A percentile compares a stretch with the other conserved stretches of the same genome.
Evolutionary conservation across 2,329 filamentous ascomycete genomes (phyloP).

Genomic region (Calonectria montana): DNA sequence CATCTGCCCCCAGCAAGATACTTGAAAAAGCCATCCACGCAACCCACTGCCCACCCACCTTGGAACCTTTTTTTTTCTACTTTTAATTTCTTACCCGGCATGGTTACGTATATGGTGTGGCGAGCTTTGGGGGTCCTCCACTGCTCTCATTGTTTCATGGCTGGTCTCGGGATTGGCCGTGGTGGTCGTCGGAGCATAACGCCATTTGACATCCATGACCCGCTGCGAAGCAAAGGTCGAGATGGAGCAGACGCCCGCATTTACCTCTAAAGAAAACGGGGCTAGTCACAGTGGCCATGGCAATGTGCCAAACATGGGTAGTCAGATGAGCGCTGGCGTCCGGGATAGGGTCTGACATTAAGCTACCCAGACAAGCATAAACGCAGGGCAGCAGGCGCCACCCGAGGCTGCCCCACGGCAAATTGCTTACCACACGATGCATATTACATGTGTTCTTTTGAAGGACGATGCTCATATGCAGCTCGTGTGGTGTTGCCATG

Average conservation of each 20-base stretch:
- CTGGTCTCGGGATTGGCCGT: background rate
- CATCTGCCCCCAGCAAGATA: background rate
- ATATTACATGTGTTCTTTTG: background rate
- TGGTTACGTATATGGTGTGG: background rate
- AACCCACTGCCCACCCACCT: background rate
- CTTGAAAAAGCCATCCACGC: background rate
- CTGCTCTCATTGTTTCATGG: background rate
- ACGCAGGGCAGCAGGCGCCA: background rate
- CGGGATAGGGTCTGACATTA: background rate
- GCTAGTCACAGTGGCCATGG: background rate
- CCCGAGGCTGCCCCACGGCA: background rate
- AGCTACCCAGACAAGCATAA: constrained; percentile 4
- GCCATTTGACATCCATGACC: background rate
- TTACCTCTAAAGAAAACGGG: background rate
- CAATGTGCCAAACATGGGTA: background rate
- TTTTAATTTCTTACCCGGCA: background rate
- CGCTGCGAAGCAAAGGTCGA: background rate
- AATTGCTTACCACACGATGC: background rate
- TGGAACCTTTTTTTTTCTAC: background rate
- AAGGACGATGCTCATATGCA: no score
- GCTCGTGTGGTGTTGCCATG: background rate
- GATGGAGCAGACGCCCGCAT: background rate
- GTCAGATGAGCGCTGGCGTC: background rate
- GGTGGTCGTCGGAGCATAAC: background rate
- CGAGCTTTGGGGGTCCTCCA: background rate